These are phyloP conservation scores for Solanum tacnaense DNA, from an alignment of 257 asterid genomes.

Conservation along the genomic window DNA sequence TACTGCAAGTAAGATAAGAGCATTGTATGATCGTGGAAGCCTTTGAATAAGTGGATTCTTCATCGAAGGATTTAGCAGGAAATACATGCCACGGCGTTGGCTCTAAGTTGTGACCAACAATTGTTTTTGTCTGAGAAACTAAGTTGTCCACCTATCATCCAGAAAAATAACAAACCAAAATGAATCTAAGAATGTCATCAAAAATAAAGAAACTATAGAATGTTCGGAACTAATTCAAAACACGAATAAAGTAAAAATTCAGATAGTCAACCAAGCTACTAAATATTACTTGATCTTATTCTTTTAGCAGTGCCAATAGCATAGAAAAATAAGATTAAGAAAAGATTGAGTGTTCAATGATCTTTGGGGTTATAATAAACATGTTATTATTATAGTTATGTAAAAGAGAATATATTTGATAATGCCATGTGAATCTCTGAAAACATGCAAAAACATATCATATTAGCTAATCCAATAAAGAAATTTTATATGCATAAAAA, in stretches of 20 bases:
- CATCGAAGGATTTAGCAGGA: constrained; percentile 23
- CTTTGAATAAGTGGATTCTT: constrained; percentile 31
- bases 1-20: constrained; percentile 35
- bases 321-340: not conserved
- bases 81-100: constrained; percentile 77
- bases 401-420: not conserved
- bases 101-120: constrained; percentile 61
- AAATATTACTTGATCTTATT: not conserved
- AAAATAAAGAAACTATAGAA: not conserved
- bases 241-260: not conserved
- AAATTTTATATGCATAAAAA: not conserved
- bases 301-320: not conserved
- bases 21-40: constrained; percentile 48
- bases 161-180: not conserved
- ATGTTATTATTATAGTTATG: not conserved
- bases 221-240: not conserved
- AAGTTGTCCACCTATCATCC: constrained; percentile 34
- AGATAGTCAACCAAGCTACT: not conserved
- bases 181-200: not conserved
- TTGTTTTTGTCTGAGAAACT: constrained; percentile 41
- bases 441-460: not conserved
- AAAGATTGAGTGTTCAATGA: not conserved
- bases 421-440: not conserved
- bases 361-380: not conserved
- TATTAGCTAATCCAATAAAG: not conserved